Evolutionary conservation across 2,329 filamentous ascomycete species (phyloP).

Genomic region (Epichloe amarillans): DNA sequence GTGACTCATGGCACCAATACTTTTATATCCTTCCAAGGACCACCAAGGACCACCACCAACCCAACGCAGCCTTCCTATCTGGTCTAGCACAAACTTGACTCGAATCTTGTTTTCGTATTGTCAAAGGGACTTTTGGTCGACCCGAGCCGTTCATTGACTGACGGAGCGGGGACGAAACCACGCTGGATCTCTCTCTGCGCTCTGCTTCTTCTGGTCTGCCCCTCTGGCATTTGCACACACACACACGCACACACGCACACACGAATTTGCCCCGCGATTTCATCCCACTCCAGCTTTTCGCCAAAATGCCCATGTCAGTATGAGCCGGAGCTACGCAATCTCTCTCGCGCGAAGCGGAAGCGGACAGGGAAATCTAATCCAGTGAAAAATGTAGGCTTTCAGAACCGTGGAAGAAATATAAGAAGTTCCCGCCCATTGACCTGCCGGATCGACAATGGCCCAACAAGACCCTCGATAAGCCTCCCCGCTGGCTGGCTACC

Average conservation of each 20-base stretch:
- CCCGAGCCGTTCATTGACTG: no score
- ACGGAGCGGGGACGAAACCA: no score
- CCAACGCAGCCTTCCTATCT: no score
- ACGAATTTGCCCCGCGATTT: not conserved
- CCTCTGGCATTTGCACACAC: not conserved
- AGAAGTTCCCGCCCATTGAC: constrained; percentile 44
- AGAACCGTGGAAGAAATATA: constrained; percentile 67
- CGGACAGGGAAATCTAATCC: no score
- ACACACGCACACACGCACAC: not conserved
- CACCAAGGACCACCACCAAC: no score
- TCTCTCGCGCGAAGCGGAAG: no score
- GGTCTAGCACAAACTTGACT: no score
- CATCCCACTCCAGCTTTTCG: not conserved
- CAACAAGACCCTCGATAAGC: constrained; percentile 65
- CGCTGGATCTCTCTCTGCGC: no score
- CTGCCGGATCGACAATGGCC: constrained; percentile 73
- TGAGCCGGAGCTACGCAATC: no score
- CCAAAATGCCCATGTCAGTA: constrained; percentile 9
- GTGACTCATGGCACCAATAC: not conserved
- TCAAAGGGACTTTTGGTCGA: no score
- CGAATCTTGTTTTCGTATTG: no score
- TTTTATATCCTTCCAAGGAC: no score
- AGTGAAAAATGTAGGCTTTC: constrained; percentile 42
- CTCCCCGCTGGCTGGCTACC: constrained; percentile 82
- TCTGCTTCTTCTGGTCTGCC: not conserved